Conservation (phyloP, 768 basidiomycete species). For the Rhodotorula kratochvilovae region DNA sequence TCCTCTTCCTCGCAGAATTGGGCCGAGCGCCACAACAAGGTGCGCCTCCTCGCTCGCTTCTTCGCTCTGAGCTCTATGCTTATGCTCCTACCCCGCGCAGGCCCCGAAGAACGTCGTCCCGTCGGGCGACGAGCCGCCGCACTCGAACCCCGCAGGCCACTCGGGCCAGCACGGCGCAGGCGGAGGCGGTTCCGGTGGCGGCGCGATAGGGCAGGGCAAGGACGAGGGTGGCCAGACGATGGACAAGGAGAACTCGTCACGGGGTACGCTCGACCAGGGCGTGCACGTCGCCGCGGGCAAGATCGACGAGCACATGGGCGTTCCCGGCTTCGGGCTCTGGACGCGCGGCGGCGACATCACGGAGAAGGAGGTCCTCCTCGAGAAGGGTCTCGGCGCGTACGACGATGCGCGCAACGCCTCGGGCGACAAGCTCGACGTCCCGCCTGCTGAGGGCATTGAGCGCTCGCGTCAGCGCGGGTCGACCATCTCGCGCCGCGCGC, state of each 20-base stretch:
- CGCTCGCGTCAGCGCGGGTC: slow-evolving; percentile 5
- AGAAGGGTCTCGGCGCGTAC: background rate
- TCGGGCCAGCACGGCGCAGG: slow-evolving; percentile 48
- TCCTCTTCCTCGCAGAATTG: slow-evolving; percentile 50
- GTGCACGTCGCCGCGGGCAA: slow-evolving; percentile 5
- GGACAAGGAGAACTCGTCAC: slow-evolving; percentile 25
- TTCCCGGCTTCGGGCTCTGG: background rate
- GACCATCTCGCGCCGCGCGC: slow-evolving; percentile 18
- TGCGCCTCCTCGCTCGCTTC: background rate
- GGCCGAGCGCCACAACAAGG: slow-evolving; percentile 58
- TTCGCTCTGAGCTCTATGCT: background rate
- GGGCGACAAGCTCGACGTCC: background rate
- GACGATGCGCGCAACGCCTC: background rate
- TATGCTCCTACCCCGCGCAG: background rate
- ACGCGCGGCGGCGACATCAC: background rate
- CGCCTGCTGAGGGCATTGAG: slow-evolving; percentile 1
- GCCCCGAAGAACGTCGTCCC: slow-evolving; percentile 45
- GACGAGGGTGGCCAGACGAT: slow-evolving; percentile 31
- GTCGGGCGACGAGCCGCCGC: slow-evolving; percentile 44
- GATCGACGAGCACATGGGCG: background rate
- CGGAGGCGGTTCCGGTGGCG: slow-evolving; percentile 49
- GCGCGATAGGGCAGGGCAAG: slow-evolving; percentile 45
- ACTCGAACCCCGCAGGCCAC: slow-evolving; percentile 46
- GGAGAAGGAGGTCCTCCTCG: background rate
- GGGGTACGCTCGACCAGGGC: background rate